Evolutionary conservation across 176 grass and related monocot species (phyloP), one percentile per base, ranked within the genome.

Genomic region (Guadua angustifolia): DNA sequence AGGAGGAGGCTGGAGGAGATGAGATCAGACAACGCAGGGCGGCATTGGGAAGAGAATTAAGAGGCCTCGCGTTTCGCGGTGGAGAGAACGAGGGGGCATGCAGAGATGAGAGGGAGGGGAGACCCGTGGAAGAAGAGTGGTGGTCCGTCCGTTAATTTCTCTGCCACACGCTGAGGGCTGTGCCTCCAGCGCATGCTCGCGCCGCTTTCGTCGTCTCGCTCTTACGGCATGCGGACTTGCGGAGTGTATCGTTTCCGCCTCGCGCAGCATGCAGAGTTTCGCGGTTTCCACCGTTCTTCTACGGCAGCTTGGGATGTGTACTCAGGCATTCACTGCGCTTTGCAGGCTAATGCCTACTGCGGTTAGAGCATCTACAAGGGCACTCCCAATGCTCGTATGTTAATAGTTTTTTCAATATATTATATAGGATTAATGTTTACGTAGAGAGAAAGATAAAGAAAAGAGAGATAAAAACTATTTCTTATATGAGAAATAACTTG

Each of bases 71-170:
- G 63, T 61, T 85, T 80, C 26, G 35, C 35, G 78, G 77, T 80
- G 62, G 82, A 26, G 82, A 76, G 77, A 64, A 71, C 25, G 69
- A 63, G 16, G 55, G 44, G 70, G 62, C 82, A 81, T 89, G 82
- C 52, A 13, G 44, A 45, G 49, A 42, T 66, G 39, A 4, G 53
- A 12, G 45, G 66, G 84, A 24, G 64, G 66, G 66, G 44, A 50
- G 82, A 80, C 69, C 21, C 16, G 83, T 38, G 74, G 75, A 44
- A 18, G 46, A 18, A 73, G 43, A 18, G 64, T 32, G 66, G 32
- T 1, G 18, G 79, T 74, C 71, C 79, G 59, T 47, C 58, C 85
- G 60, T 33, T 74, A 36, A 42, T 84, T 46, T 9, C 81, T 19
- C 59, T 22, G 57, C 52, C 70, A 35, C 52, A 42, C 71, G 46